Evolutionary conservation across 2,329 filamentous ascomycete species (phyloP).

Genomic region (Colletotrichum noveboracense): DNA sequence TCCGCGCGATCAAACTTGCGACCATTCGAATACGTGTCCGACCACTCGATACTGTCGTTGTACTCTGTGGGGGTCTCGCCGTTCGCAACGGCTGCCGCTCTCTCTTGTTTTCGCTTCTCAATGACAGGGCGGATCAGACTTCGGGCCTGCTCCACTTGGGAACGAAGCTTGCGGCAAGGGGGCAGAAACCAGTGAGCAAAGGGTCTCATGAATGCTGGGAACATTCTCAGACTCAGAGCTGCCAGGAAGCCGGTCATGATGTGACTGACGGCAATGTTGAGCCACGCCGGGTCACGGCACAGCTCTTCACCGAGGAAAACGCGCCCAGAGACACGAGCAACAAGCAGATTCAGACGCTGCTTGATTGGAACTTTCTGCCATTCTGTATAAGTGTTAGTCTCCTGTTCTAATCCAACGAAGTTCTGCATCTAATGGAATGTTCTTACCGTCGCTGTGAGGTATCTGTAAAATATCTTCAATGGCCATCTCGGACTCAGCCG

Average conservation of each 20-base stretch:
- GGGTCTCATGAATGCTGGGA: slow-evolving; percentile 42
- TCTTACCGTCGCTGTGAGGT: neutral
- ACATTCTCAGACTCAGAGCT: slow-evolving; percentile 41
- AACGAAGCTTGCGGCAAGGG: slow-evolving; percentile 37
- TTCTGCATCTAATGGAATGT: accelerated
- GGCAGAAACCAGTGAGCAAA: slow-evolving; percentile 50
- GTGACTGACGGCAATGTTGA: slow-evolving; percentile 48
- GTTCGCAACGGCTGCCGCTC: neutral
- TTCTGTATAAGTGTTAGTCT: neutral
- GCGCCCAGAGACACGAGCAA: neutral
- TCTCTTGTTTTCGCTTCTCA: neutral
- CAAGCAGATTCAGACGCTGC: neutral
- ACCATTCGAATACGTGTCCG: neutral
- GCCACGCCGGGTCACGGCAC: slow-evolving; percentile 52
- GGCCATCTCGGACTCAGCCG: neutral
- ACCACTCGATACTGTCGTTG: neutral
- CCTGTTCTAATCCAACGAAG: accelerated
- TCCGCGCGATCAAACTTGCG: neutral
- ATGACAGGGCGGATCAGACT: neutral
- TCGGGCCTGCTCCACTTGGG: slow-evolving; percentile 29
- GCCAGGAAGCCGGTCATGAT: slow-evolving; percentile 41
- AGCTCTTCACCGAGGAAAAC: slow-evolving; percentile 37
- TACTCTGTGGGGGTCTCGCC: neutral
- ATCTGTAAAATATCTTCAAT: neutral
- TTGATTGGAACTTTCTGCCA: neutral